Percentiles rank a stretch among this genome's conserved stretches.
These are phyloP conservation scores for Apiospora malaysiana DNA, from an alignment of 2,329 filamentous ascomycete species.

Conservation along the genomic window DNA sequence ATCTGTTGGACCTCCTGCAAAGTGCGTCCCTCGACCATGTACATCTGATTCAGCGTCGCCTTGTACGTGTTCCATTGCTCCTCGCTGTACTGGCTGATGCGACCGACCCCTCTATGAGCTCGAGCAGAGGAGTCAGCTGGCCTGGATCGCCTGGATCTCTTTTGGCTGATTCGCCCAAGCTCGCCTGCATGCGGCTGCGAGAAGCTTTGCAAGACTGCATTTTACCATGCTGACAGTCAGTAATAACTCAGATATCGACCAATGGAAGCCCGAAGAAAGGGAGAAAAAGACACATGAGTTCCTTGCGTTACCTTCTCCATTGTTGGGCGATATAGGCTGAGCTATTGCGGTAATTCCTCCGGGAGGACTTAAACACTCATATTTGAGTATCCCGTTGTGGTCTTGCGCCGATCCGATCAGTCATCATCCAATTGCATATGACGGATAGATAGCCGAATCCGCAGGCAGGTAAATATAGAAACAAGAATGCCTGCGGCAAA, in stretches of 20 bases:
- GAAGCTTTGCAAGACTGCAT: background rate
- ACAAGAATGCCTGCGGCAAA: background rate
- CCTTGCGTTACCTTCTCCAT: background rate
- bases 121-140: background rate
- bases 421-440: background rate
- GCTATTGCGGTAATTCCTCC: background rate
- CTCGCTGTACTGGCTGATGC: conserved; percentile 15
- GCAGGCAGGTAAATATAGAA: background rate
- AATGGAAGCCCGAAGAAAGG: background rate
- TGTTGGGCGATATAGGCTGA: background rate
- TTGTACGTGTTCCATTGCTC: background rate
- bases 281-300: background rate
- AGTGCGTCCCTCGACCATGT: conserved; percentile 6
- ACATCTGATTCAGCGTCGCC: conserved; percentile 2
- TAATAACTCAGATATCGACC: background rate
- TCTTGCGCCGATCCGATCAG: background rate
- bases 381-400: background rate
- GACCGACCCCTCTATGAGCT: background rate
- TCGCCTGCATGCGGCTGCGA: conserved; percentile 1
- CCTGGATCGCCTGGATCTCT: background rate
- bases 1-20: conserved; percentile 11
- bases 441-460: background rate
- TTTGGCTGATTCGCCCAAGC: background rate
- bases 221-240: background rate
- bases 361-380: background rate